A percentile compares a stretch with the other conserved stretches of the same genome.
phyloP scores from a whole-genome alignment of 1,284 basidiomycete species.

The Malassezia nana region DNA sequence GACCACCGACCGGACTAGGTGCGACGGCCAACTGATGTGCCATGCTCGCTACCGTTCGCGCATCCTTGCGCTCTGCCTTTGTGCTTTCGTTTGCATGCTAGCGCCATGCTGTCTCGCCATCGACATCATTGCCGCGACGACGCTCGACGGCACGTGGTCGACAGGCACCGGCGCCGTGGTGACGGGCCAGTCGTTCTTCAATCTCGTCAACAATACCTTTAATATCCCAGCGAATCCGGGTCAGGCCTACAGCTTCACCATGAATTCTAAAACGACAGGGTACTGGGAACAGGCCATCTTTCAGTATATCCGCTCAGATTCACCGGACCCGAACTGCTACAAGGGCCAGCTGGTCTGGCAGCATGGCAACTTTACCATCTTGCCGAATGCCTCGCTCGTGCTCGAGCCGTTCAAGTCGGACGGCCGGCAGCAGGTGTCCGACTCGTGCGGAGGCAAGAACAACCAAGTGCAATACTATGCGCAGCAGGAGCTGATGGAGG shows the following conservation, averaged over 20 bases:
- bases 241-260: conserved; percentile 45
- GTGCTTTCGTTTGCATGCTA: neutral
- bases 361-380: conserved; percentile 40
- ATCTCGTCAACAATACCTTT: conserved; percentile 41
- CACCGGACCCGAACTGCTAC: conserved; percentile 34
- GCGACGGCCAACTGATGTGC: too few relatives aligned
- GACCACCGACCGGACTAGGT: neutral
- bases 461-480: conserved; percentile 20
- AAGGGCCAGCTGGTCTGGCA: conserved; percentile 43
- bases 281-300: conserved; percentile 46
- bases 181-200: conserved; percentile 41
- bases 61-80: too few relatives aligned
- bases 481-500: conserved; percentile 17
- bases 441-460: neutral
- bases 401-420: conserved; percentile 27
- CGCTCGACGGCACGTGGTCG: conserved; percentile 39
- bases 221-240: conserved; percentile 34
- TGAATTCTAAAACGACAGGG: conserved; percentile 12
- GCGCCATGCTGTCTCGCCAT: neutral
- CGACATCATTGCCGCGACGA: conserved; percentile 11
- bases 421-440: conserved; percentile 20
- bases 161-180: conserved; percentile 32
- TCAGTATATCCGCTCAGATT: conserved; percentile 21
- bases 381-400: conserved; percentile 26
- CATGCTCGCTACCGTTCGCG: too few relatives aligned